These are phyloP conservation scores for Oryza rufipogon DNA, from an alignment of 176 grass and related monocot species.

Conservation along the genomic window DNA sequence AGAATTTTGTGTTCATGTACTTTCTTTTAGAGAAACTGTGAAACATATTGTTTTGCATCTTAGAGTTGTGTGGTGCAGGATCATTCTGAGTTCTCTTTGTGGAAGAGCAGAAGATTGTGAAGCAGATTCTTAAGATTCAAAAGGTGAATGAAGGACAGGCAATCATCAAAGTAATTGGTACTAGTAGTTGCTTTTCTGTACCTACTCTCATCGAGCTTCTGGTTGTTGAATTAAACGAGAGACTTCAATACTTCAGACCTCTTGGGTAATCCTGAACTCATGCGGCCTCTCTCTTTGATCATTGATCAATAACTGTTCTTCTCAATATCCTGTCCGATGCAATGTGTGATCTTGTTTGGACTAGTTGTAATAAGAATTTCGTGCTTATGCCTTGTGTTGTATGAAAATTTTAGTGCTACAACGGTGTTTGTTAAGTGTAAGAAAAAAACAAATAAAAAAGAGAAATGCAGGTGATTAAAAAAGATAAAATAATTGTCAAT, in stretches of 20 bases:
- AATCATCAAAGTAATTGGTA: constrained; percentile 31
- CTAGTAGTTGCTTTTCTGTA: background rate
- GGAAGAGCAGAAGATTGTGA: constrained; percentile 55
- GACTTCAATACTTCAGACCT: background rate
- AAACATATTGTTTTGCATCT: background rate
- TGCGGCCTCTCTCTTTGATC: too few species aligned
- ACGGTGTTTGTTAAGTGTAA: too few species aligned
- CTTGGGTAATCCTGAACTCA: background rate
- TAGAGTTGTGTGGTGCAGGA: constrained; percentile 15
- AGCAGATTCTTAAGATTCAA: constrained; percentile 48
- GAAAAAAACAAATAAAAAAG: too few species aligned
- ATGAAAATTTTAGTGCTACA: too few species aligned
- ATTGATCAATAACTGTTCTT: too few species aligned
- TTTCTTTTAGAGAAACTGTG: background rate
- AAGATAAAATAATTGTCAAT: too few species aligned
- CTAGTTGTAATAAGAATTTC: too few species aligned
- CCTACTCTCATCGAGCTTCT: background rate
- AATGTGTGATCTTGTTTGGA: too few species aligned
- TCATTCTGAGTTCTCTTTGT: constrained; percentile 53
- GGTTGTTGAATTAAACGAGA: background rate
- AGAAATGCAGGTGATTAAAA: too few species aligned
- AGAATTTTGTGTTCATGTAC: background rate
- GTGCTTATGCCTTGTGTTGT: too few species aligned
- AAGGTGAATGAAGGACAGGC: constrained; percentile 58
- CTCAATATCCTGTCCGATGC: too few species aligned